Conservation (phyloP, 2,329 filamentous ascomycete species). For the Pestalotiopsis sp. region DNA sequence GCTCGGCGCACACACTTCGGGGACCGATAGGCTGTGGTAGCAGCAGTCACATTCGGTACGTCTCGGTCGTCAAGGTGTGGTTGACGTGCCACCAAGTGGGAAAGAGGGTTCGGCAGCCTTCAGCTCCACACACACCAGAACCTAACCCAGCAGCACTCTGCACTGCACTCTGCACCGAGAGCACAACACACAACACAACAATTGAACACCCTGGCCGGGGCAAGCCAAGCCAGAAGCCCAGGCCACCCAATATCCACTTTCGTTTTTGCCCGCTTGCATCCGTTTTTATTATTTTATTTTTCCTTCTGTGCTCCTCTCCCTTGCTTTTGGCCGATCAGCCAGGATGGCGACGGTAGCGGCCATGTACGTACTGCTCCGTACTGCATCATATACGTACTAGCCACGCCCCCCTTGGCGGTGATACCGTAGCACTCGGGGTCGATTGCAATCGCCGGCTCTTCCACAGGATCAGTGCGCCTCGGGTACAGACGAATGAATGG, state of each 20-base stretch:
- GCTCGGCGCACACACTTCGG: background rate
- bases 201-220: background rate
- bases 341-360: background rate
- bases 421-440: background rate
- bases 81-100: slow-evolving; percentile 26
- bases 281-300: background rate
- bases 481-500: background rate
- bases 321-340: background rate
- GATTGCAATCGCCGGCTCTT: background rate
- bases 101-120: slow-evolving; percentile 12
- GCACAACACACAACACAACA: background rate
- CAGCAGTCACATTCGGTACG: slow-evolving; percentile 17
- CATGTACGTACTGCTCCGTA: background rate
- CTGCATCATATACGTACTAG: background rate
- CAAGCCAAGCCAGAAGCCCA: background rate
- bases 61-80: background rate
- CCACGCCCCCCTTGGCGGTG: background rate
- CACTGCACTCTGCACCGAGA: too few relatives aligned
- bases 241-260: background rate
- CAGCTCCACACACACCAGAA: slow-evolving; percentile 10
- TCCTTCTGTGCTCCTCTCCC: background rate
- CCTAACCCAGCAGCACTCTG: background rate
- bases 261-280: slow-evolving; percentile 4
- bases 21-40: background rate
- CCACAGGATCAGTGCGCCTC: background rate